These are phyloP conservation scores for Barnettozyma sp. DNA, from an alignment of 805 yeast genomes.

Conservation along the genomic window DNA sequence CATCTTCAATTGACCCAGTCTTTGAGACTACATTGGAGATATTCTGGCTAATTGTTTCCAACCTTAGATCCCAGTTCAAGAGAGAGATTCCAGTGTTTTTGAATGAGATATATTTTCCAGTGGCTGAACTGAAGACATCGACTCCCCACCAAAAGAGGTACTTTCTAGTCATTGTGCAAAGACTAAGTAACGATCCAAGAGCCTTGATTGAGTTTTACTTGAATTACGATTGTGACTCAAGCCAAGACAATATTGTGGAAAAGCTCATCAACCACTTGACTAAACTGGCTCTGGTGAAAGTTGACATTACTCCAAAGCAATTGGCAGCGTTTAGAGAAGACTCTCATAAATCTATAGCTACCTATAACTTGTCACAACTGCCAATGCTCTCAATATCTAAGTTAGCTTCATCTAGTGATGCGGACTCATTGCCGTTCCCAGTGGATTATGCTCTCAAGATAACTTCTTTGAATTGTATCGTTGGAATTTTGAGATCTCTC, in stretches of 20 bases:
- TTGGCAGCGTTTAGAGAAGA: slow-evolving; percentile 48
- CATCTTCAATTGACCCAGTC: slow-evolving; percentile 84
- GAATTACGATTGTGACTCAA: slow-evolving; percentile 88
- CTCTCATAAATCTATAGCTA: slow-evolving; percentile 51
- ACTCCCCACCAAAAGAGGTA: slow-evolving; percentile 91
- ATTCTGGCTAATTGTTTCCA: slow-evolving; percentile 81
- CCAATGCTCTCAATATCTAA: slow-evolving; percentile 72
- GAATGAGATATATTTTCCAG: slow-evolving; percentile 90
- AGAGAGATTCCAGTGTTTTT: slow-evolving; percentile 90
- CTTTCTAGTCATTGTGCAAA: slow-evolving; percentile 69
- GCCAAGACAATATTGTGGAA: slow-evolving; percentile 81
- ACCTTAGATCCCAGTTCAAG: slow-evolving; percentile 81
- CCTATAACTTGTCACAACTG: slow-evolving; percentile 65
- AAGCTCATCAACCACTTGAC: slow-evolving; percentile 67
- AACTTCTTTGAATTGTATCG: slow-evolving; percentile 71
- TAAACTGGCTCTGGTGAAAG: slow-evolving; percentile 59
- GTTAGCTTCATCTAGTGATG: slow-evolving; percentile 53
- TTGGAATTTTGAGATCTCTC: slow-evolving; percentile 74
- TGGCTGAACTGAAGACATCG: slow-evolving; percentile 85
- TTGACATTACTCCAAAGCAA: slow-evolving; percentile 66
- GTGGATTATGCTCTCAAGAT: slow-evolving; percentile 79
- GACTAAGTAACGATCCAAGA: slow-evolving; percentile 83
- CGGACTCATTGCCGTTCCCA: slow-evolving; percentile 46
- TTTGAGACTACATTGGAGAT: slow-evolving; percentile 89
- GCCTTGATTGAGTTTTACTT: slow-evolving; percentile 87